A percentile compares a stretch with the other conserved stretches of the same genome.
Evolutionary conservation across 2,329 filamentous ascomycete genomes (phyloP).

Genomic region (Aureobasidium subglaciale): DNA sequence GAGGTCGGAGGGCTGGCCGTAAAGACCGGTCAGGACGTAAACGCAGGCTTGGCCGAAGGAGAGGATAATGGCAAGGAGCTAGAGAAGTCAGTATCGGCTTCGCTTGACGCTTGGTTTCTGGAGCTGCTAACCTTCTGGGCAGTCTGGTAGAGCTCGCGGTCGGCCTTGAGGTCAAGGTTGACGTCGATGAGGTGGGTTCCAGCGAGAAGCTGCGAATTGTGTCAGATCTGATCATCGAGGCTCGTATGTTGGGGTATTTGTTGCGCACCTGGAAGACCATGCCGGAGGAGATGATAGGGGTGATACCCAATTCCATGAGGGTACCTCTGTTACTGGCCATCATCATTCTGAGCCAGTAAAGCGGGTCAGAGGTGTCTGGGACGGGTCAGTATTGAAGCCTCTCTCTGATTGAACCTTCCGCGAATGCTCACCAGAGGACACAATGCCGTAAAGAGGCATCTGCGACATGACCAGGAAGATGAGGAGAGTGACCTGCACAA

Average conservation of each 20-base stretch:
- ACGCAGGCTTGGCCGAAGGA: constrained; percentile 97
- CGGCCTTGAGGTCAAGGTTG: constrained; percentile 99
- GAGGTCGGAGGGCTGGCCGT: constrained; percentile 92
- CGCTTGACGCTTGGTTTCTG: background rate
- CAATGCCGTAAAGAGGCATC: constrained; percentile 96
- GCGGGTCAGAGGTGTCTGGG: constrained; percentile 75
- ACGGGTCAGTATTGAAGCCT: constrained; percentile 16
- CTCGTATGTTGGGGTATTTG: background rate
- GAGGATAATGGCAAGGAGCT: constrained; percentile 85
- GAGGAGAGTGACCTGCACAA: constrained; percentile 80
- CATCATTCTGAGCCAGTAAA: constrained; percentile 99
- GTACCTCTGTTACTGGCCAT: constrained; percentile 79
- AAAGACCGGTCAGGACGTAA: constrained; percentile 96
- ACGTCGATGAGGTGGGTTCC: constrained; percentile 99
- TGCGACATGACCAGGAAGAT: constrained; percentile 99
- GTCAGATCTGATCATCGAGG: background rate
- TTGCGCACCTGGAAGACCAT: constrained; percentile 84
- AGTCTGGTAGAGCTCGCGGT: constrained; percentile 99
- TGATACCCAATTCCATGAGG: constrained; percentile 50
- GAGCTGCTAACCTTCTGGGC: constrained; percentile 64
- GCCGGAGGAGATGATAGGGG: constrained; percentile 97
- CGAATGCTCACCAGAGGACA: constrained; percentile 68
- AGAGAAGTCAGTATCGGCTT: background rate
- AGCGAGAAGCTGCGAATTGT: constrained; percentile 63
- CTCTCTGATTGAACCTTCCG: too few species aligned